Base-by-base conservation (phyloP, 73 alveolate species). In the Stentor coeruleus region DNA sequence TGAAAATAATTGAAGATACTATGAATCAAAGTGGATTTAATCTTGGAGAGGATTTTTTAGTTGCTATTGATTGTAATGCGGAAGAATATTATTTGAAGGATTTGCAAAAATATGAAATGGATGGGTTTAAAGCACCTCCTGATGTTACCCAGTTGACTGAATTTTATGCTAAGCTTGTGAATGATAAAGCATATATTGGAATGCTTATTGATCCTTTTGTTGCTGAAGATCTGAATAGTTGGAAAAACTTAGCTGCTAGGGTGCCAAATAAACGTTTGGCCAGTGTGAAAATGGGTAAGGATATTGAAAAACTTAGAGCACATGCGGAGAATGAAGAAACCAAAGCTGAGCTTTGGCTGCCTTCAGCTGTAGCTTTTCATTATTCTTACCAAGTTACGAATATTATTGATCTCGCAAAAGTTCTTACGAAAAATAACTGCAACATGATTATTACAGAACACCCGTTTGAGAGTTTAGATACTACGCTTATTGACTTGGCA, bases 71-170 rank as follows among this genome's bases (percentile, higher is more conserved):
- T 2, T 66, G 79, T 33, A 33, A 20, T 26, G 36, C 79, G n/a
- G 79, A 66, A 20, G 79, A 66, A 11, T 66, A 1, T 33, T 66
- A 66, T 33, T 20, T 20, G n/a, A 66, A 31, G 33, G 79, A 66
- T 40, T 28, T 31, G 40, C n/a, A 66, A 20, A 66, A 66, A 66
- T 66, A 66, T 2, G 79, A 66, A 66, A 66, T 66, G 79, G 79
- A 66, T 28, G 79, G 79, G 33, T 31, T 20, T 20, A 66, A 66
- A 66, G 33, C n/a, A 14, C 79, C 79, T 1, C 79, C 79, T 20
- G 79, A 66, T 40, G 41, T 66, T 20, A 33, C n/a, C 79, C 79
- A 66, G 33, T 26, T 66, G 42, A 66, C 79, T 26, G 79, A 66
- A 66, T 66, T 66, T 66, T 66, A 66, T 33, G n/a, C 37, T 37